A percentile compares a stretch with the other conserved stretches of the same genome.
phyloP scores from a whole-genome alignment of 208 protist genomes.

The Vickermania spadyakhi region DNA sequence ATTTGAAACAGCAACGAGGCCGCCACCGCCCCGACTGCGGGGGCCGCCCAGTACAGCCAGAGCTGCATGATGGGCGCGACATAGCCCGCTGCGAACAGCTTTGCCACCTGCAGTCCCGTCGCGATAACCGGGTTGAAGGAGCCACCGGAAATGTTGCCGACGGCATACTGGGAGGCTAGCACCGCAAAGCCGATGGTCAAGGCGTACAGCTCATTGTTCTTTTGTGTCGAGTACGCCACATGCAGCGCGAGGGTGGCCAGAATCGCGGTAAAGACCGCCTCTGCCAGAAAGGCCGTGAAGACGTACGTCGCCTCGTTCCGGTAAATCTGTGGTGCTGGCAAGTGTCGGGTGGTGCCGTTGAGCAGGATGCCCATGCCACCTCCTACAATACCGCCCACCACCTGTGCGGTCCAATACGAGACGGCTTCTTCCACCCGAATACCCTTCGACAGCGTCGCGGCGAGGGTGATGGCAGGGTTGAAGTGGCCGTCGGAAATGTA shows the following conservation, averaged over 20 bases:
- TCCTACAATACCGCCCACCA: slow-evolving; percentile 60
- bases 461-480: slow-evolving; percentile 73
- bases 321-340: slow-evolving; percentile 68
- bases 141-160: slow-evolving; percentile 64
- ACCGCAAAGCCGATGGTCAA: slow-evolving; percentile 73
- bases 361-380: slow-evolving; percentile 40
- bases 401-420: slow-evolving; percentile 75
- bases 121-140: slow-evolving; percentile 78
- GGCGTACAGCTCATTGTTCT: slow-evolving; percentile 69
- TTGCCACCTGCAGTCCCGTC: slow-evolving; percentile 58
- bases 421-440: slow-evolving; percentile 67
- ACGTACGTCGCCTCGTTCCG: slow-evolving; percentile 52
- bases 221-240: slow-evolving; percentile 59
- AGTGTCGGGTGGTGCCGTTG: slow-evolving; percentile 45
- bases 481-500: slow-evolving; percentile 81
- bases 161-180: slow-evolving; percentile 58
- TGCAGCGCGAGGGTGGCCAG: slow-evolving; percentile 73
- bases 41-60: slow-evolving; percentile 78
- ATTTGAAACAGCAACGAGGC: slow-evolving; percentile 68
- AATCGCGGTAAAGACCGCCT: slow-evolving; percentile 58
- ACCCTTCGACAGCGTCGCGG: slow-evolving; percentile 45
- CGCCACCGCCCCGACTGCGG: slow-evolving; percentile 40
- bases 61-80: slow-evolving; percentile 63
- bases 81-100: slow-evolving; percentile 63
- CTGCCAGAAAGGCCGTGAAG: slow-evolving; percentile 51